Base-by-base conservation (phyloP, 345 rosid genomes). In the Trapa bicornis region DNA sequence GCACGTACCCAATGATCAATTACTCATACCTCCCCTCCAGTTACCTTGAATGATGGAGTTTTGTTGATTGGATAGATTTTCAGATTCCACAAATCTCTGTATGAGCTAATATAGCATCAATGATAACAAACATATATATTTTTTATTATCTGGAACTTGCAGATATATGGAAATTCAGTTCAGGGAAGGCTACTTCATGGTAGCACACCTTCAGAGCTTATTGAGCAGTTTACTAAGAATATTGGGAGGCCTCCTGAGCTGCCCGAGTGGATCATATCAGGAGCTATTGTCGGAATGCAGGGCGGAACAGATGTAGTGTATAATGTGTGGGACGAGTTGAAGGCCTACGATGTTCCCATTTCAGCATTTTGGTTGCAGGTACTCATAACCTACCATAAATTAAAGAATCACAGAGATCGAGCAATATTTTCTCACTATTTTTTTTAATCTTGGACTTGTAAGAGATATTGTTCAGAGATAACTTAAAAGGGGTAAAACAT, bases 321-420 rank as follows among this genome's bases (percentile, higher is more conserved):
- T 14, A 70, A n/a, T 35, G 71, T 76, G 64, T 85, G 85, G 87
- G 79, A 80, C 65, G 72, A 80, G 69, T 71, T 87, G 58, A 78
- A 65, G 69, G 76, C 70, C 22, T 76, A 77, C 32, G 61, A 82
- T 65, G 88, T 85, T 64, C 93, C 89, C 47, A 41, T 85, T 52
- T 85, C 93, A 15, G 87, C 89, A 68, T 85, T 87, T 74, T 87
- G 93, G 93, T 78, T 87, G 81, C 93, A 87, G 89, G 92, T 86
- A 79, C 47, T 64, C 15, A 38, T 14, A 47, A 35, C 67, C 67
- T 65, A 22, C 67, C 42, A 58, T 13, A 65, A 42, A 47, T 65
- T 43, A 65, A n/a, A n/a, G 14, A 13, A 22, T 64, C 32, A 39
- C 13, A 6, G 33, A 64, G 29, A 64, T 39, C 39, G 47, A 4